These are phyloP conservation scores for Globisporangium recalcitrans DNA, from an alignment of 352 stramenopile species.

Conservation along the genomic window DNA sequence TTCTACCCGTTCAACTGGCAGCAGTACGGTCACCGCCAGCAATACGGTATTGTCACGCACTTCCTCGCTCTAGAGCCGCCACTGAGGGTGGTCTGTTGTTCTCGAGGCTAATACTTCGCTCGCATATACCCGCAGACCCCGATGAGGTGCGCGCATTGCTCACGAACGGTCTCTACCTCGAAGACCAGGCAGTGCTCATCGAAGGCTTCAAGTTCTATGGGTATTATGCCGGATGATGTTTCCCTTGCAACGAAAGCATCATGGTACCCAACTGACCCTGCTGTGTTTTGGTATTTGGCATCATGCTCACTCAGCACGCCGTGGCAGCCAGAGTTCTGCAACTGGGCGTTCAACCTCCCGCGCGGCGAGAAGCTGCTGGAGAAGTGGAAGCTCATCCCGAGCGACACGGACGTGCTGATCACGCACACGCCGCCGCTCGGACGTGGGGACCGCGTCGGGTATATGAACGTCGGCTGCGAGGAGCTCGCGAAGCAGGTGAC, in stretches of 20 bases:
- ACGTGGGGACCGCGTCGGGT: conserved; percentile 54
- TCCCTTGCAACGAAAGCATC: not conserved
- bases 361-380: conserved; percentile 33
- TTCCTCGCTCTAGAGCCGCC: too few relatives aligned
- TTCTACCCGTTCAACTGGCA: conserved; percentile 72
- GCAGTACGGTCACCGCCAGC: conserved; percentile 60
- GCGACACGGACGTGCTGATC: conserved; percentile 79
- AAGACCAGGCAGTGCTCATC: conserved; percentile 68
- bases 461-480: conserved; percentile 60
- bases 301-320: conserved; percentile 23
- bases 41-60: too few relatives aligned
- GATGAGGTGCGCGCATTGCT: conserved; percentile 65
- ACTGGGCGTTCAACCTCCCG: conserved; percentile 75
- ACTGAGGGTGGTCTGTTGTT: too few relatives aligned
- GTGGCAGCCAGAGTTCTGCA: conserved; percentile 83
- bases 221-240: conserved; percentile 19
- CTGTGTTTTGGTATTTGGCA: not conserved
- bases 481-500: conserved; percentile 73
- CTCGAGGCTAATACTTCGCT: not conserved
- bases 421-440: conserved; percentile 85
- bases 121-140: conserved; percentile 27
- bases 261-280: not conserved
- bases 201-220: conserved; percentile 76
- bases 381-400: conserved; percentile 52
- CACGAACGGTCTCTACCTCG: conserved; percentile 72